Percentiles rank a stretch among this genome's conserved stretches.
Evolutionary conservation across 1,139 yeast genomes (phyloP).

Genomic region (Taphrina deformans): DNA sequence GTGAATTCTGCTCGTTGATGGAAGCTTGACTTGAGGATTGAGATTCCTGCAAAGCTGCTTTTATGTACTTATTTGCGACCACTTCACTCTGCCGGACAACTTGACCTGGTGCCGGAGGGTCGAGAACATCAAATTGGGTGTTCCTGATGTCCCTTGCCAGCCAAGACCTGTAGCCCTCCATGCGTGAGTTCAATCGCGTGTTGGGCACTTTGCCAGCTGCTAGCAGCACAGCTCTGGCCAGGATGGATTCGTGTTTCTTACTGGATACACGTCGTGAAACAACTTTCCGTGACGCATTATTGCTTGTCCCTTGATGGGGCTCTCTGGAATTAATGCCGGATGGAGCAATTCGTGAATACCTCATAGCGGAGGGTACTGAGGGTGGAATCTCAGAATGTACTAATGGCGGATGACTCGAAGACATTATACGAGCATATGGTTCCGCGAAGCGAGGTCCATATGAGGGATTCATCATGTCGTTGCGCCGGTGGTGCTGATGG

Average conservation of each 20-base stretch:
- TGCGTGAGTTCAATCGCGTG: not conserved
- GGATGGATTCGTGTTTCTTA: not conserved
- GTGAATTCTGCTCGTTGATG: not conserved
- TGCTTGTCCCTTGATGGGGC: not conserved
- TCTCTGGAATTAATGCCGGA: not conserved
- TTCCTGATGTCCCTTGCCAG: not conserved
- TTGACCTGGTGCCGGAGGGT: not conserved
- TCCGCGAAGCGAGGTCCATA: not conserved
- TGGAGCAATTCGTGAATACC: not conserved
- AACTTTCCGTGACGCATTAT: not conserved
- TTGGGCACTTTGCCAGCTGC: slow-evolving; percentile 10
- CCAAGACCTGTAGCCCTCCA: not conserved
- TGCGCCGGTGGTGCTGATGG: not conserved
- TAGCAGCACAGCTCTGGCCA: slow-evolving; percentile 12
- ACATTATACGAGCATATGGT: not conserved
- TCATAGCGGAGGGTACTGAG: too few relatives aligned
- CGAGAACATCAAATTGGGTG: not conserved
- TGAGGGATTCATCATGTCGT: not conserved
- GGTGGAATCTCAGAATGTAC: not conserved
- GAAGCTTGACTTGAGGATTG: not conserved
- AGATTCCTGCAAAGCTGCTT: not conserved
- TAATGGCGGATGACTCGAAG: not conserved
- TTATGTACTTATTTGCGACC: not conserved
- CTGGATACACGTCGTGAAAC: not conserved
- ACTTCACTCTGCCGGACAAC: not conserved